Percentiles rank a stretch among this genome's conserved stretches.
Evolutionary conservation across 2,329 filamentous ascomycete species (phyloP).

Genomic region (Alternaria sp.): DNA sequence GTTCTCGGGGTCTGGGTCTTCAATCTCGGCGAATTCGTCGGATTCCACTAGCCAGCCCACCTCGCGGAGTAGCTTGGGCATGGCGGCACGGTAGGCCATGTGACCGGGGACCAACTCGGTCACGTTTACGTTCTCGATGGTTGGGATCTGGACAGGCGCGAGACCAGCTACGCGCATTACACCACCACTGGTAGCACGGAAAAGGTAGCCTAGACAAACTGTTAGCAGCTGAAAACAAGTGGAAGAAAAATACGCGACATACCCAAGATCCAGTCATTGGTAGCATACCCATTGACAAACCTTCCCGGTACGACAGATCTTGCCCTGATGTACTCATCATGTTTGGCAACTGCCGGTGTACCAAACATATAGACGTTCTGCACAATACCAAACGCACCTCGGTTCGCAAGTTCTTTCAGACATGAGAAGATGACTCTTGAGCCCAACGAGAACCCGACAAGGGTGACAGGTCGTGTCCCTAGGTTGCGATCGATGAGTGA

Average conservation of each 20-base stretch:
- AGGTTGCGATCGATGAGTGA: slow-evolving; percentile 91
- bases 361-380: slow-evolving; percentile 97
- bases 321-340: slow-evolving; percentile 83
- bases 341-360: slow-evolving; percentile 87
- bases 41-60: slow-evolving; percentile 91
- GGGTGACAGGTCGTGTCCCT: slow-evolving; percentile 86
- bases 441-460: slow-evolving; percentile 93
- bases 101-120: slow-evolving; percentile 87
- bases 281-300: slow-evolving; percentile 93
- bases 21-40: slow-evolving; percentile 95
- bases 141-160: slow-evolving; percentile 77
- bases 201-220: slow-evolving; percentile 71
- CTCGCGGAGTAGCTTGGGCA: slow-evolving; percentile 84
- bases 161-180: slow-evolving; percentile 89
- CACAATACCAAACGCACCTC: slow-evolving; percentile 83
- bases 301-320: slow-evolving; percentile 87
- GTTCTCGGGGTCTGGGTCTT: slow-evolving; percentile 95
- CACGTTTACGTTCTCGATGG: slow-evolving; percentile 87
- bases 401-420: slow-evolving; percentile 81
- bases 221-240: slow-evolving; percentile 12
- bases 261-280: slow-evolving; percentile 95
- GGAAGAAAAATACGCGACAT: slow-evolving; percentile 13
- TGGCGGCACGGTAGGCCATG: slow-evolving; percentile 94
- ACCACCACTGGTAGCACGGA: slow-evolving; percentile 90
- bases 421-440: slow-evolving; percentile 92